These are phyloP conservation scores for Pseudognaphalium luteoalbum DNA, from an alignment of 129 eudicot genomes.

Conservation along the genomic window DNA sequence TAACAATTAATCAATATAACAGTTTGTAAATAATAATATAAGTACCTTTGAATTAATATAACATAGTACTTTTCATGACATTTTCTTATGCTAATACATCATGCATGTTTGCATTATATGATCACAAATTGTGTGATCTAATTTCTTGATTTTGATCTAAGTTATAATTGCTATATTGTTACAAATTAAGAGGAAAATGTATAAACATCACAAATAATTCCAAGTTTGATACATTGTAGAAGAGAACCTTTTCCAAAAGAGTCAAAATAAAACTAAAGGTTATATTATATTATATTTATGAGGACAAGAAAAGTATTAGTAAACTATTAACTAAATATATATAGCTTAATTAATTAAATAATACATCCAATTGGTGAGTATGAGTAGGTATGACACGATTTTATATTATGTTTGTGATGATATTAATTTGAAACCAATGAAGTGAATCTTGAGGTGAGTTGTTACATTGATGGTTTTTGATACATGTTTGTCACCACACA, in stretches of 20 bases:
- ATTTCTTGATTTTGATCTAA: no score
- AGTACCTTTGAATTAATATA: no score
- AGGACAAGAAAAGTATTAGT: not conserved
- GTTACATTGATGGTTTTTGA: conserved; percentile 33
- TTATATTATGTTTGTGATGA: conserved; percentile 23
- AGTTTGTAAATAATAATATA: no score
- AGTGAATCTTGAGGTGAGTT: conserved; percentile 41
- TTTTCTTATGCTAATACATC: no score
- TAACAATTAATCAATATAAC: no score
- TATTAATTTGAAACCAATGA: not conserved
- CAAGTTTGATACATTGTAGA: no score
- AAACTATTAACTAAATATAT: not conserved
- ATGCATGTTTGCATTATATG: no score
- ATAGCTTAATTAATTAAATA: not conserved
- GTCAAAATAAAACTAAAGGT: not conserved
- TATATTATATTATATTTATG: not conserved
- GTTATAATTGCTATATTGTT: no score
- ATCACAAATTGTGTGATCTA: no score
- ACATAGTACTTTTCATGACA: no score
- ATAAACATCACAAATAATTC: not conserved
- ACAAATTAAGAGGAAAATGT: not conserved
- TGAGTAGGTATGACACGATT: conserved; percentile 31
- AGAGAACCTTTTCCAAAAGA: not conserved
- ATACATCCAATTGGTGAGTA: conserved; percentile 22
- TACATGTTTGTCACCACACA: conserved; percentile 31